Percentiles rank a stretch among this genome's conserved stretches.
Evolutionary conservation across 2,329 filamentous ascomycete genomes (phyloP).

Genomic region (Pyrenophora tritici-repentis): DNA sequence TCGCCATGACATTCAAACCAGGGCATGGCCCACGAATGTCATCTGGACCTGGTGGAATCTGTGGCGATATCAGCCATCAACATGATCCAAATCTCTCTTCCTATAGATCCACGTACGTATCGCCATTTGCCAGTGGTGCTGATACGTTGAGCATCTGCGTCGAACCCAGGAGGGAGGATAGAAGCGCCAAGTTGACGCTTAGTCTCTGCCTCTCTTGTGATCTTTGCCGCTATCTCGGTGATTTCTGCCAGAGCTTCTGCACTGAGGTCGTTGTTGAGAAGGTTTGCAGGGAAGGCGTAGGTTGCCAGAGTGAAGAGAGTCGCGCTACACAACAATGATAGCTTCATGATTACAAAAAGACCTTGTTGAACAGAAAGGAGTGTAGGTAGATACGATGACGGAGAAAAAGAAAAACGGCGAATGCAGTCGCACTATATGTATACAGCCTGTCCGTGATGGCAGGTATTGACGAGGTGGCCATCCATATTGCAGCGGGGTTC

Average conservation of each 20-base stretch:
- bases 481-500: not conserved
- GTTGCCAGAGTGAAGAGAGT: conserved; percentile 15
- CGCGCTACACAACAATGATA: conserved; percentile 15
- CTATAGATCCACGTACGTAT: conserved; percentile 14
- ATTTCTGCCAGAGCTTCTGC: conserved; percentile 15
- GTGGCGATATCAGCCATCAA: not conserved
- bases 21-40: conserved; percentile 12
- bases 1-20: conserved; percentile 11
- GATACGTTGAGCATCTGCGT: conserved; percentile 21
- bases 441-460: not conserved
- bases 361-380: not conserved
- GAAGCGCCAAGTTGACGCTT: conserved; percentile 5
- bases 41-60: conserved; percentile 12
- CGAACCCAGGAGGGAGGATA: conserved; percentile 14
- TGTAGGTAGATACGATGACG: not conserved
- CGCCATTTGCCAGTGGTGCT: conserved; percentile 11
- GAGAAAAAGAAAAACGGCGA: not conserved
- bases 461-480: not conserved
- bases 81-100: not conserved
- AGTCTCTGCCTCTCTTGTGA: conserved; percentile 11
- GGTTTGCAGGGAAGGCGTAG: conserved; percentile 18
- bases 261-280: conserved; percentile 19
- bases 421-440: not conserved
- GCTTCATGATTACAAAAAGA: conserved; percentile 13
- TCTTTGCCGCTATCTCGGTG: conserved; percentile 16